phyloP scores from a whole-genome alignment of 192 early-diverging fungal species.

The Dispira simplex region DNA sequence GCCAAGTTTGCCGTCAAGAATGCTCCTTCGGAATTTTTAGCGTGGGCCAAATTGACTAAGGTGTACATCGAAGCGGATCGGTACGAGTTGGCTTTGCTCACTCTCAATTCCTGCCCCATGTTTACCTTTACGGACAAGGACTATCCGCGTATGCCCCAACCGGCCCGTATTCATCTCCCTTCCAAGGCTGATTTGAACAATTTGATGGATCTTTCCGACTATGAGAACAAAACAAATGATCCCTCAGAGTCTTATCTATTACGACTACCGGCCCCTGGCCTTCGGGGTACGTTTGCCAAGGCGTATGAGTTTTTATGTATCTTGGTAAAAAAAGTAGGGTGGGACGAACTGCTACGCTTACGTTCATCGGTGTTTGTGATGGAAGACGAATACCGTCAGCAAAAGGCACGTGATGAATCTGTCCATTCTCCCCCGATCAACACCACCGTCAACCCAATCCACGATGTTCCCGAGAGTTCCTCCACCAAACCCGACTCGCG shows the following conservation, averaged over 20 bases:
- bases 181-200: slow-evolving; percentile 31
- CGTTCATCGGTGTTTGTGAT: slow-evolving; percentile 92
- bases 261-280: slow-evolving; percentile 71
- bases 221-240: neutral
- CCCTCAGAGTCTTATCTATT: slow-evolving; percentile 25
- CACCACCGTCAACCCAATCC: no score
- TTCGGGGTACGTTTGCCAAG: slow-evolving; percentile 85
- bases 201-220: slow-evolving; percentile 11
- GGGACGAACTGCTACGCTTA: slow-evolving; percentile 85
- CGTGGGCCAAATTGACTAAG: slow-evolving; percentile 93
- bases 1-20: slow-evolving; percentile 88
- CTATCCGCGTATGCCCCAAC: slow-evolving; percentile 78
- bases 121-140: slow-evolving; percentile 83
- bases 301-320: slow-evolving; percentile 75
- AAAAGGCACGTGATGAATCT: slow-evolving; percentile 50
- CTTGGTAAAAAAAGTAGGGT: slow-evolving; percentile 74
- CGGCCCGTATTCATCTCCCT: slow-evolving; percentile 76
- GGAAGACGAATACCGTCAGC: slow-evolving; percentile 92
- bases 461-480: no score
- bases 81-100: slow-evolving; percentile 69
- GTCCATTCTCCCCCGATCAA: no score
- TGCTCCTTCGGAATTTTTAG: slow-evolving; percentile 87
- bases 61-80: slow-evolving; percentile 78
- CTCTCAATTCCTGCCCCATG: slow-evolving; percentile 98
- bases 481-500: no score